Percentiles rank a stretch among this genome's conserved stretches.
These are phyloP conservation scores for Lentinula raphanica DNA, from an alignment of 768 basidiomycete species.

Conservation along the genomic window DNA sequence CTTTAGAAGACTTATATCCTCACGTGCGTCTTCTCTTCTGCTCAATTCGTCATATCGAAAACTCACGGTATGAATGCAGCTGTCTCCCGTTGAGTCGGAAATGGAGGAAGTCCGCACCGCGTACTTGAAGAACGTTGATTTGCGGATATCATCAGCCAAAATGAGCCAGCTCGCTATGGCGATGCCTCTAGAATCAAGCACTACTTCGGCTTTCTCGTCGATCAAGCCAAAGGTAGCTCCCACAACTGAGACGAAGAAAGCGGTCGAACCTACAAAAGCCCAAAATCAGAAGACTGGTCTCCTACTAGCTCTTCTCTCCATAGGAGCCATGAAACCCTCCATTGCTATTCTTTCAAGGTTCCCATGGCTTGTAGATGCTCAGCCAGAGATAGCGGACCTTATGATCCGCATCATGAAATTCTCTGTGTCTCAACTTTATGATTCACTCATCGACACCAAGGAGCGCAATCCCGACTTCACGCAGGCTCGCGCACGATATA, in stretches of 20 bases:
- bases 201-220: slow-evolving; percentile 25
- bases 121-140: slow-evolving; percentile 57
- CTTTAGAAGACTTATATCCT: slow-evolving; percentile 85
- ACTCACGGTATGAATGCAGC: slow-evolving; percentile 33
- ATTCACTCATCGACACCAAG: slow-evolving; percentile 43
- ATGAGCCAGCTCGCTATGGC: slow-evolving; percentile 80
- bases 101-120: slow-evolving; percentile 66
- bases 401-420: slow-evolving; percentile 70
- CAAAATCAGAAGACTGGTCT: slow-evolving; percentile 80
- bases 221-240: slow-evolving; percentile 31
- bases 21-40: slow-evolving; percentile 59
- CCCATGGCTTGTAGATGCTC: slow-evolving; percentile 79
- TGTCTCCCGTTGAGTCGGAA: slow-evolving; percentile 69
- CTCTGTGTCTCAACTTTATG: slow-evolving; percentile 68
- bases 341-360: slow-evolving; percentile 75
- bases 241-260: slow-evolving; percentile 26
- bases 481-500: slow-evolving; percentile 60
- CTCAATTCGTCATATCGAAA: background rate
- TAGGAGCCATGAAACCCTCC: slow-evolving; percentile 80
- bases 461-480: slow-evolving; percentile 59
- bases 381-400: slow-evolving; percentile 82
- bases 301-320: slow-evolving; percentile 70
- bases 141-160: slow-evolving; percentile 65
- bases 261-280: slow-evolving; percentile 30
- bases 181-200: slow-evolving; percentile 63